Evolutionary conservation across 1,139 yeast genomes (phyloP).

Genomic region (Tardiomyces digboiensis): DNA sequence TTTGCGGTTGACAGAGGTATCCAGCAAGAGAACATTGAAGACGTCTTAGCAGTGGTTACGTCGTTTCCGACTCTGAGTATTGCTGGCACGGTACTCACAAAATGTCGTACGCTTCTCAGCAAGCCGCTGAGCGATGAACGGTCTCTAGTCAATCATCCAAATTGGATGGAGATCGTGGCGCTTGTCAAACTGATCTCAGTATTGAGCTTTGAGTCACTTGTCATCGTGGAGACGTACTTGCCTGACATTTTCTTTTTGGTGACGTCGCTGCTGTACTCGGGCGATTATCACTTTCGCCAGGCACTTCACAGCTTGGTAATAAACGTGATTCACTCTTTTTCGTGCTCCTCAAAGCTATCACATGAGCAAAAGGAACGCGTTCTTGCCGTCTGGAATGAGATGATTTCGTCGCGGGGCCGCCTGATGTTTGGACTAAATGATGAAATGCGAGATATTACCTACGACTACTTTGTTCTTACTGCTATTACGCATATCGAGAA

Average conservation of each 20-base stretch:
- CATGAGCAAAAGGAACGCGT: constrained; percentile 36
- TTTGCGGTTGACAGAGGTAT: constrained; percentile 71
- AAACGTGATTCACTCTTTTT: constrained; percentile 64
- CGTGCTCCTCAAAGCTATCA: constrained; percentile 47
- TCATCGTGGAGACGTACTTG: constrained; percentile 54
- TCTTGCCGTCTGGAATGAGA: constrained; percentile 43
- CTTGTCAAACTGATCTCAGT: constrained; percentile 58
- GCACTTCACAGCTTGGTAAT: constrained; percentile 58
- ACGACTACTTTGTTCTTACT: constrained; percentile 38
- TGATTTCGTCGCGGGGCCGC: constrained; percentile 65
- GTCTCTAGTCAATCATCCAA: constrained; percentile 45
- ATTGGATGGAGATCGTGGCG: constrained; percentile 66
- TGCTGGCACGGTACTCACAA: constrained; percentile 53
- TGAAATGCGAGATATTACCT: constrained; percentile 38
- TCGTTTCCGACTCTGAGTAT: constrained; percentile 62
- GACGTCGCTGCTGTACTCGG: constrained; percentile 64
- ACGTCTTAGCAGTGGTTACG: constrained; percentile 45
- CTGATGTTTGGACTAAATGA: constrained; percentile 75
- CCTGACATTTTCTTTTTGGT: constrained; percentile 68
- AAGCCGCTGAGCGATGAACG: constrained; percentile 35
- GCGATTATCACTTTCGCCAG: constrained; percentile 57
- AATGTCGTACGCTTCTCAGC: constrained; percentile 38
- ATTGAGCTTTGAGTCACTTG: constrained; percentile 62
- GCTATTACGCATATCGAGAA: constrained; percentile 51
- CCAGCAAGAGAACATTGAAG: constrained; percentile 35